Percentiles rank a stretch among this genome's conserved stretches.
Evolutionary conservation across 441 rosid genomes (phyloP).

Genomic region (Adansonia gregorii): DNA sequence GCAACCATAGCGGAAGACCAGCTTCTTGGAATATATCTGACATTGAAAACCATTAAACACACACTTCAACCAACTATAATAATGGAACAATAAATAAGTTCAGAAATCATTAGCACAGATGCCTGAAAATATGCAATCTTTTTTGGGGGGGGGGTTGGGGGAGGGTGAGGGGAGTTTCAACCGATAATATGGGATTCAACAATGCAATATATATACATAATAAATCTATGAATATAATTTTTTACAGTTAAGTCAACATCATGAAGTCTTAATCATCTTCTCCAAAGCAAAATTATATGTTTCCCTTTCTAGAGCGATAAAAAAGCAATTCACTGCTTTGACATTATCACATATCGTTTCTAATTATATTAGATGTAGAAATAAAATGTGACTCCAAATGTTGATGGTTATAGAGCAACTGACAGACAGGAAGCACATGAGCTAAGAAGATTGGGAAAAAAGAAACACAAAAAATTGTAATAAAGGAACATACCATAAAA

Average conservation of each 20-base stretch:
- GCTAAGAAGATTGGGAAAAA: neutral
- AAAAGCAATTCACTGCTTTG: neutral
- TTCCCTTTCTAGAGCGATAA: neutral
- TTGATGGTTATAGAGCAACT: neutral
- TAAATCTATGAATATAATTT: neutral
- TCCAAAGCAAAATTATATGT: neutral
- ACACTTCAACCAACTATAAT: constrained; percentile 22
- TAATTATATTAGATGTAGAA: neutral
- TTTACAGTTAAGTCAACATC: neutral
- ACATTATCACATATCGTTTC: constrained; percentile 2
- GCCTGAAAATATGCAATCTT: neutral
- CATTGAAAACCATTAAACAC: constrained; percentile 32
- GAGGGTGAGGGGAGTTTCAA: neutral
- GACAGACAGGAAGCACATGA: neutral
- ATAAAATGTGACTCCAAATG: neutral
- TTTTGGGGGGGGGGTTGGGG: neutral
- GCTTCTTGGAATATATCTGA: constrained; percentile 99
- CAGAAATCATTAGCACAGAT: neutral
- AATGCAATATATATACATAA: neutral
- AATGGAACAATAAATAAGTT: constrained; percentile 15
- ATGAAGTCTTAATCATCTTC: constrained; percentile 14
- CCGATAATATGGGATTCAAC: neutral
- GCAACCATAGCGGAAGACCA: constrained; percentile 98
- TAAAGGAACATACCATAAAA: constrained; percentile 68
- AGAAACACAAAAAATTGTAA: constrained; percentile 23